Percentiles rank a stretch among this genome's conserved stretches.
Conservation (phyloP, 1,139 yeast genomes). For the Saccharomyces hybrid region DNA sequence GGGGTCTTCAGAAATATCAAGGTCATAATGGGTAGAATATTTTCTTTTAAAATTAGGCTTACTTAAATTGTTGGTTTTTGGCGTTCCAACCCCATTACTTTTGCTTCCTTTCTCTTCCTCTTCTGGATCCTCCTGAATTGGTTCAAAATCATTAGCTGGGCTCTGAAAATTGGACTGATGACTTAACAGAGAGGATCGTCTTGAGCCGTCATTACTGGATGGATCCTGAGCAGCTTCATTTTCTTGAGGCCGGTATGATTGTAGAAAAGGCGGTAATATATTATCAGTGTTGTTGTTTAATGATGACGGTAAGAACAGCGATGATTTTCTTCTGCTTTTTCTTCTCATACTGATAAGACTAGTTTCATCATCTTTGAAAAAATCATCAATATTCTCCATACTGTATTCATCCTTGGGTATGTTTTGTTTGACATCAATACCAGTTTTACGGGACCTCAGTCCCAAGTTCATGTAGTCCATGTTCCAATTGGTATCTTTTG, state of each 20-base stretch:
- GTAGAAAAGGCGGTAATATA: background rate
- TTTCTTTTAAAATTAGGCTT: background rate
- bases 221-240: slow-evolving; percentile 4
- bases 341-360: slow-evolving; percentile 13
- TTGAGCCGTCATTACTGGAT: slow-evolving; percentile 1
- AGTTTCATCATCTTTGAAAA: slow-evolving; percentile 46
- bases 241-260: background rate
- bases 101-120: background rate
- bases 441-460: slow-evolving; percentile 51
- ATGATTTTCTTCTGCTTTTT: slow-evolving; percentile 17
- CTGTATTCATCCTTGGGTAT: slow-evolving; percentile 57
- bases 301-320: slow-evolving; percentile 9
- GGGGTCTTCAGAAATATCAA: slow-evolving; percentile 2
- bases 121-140: background rate
- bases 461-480: slow-evolving; percentile 50
- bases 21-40: slow-evolving; percentile 1
- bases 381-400: slow-evolving; percentile 75
- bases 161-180: background rate
- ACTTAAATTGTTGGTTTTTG: background rate
- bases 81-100: background rate
- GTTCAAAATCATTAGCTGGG: slow-evolving; percentile 1
- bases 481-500: background rate
- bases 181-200: slow-evolving; percentile 2
- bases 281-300: slow-evolving; percentile 1
- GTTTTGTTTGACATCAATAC: slow-evolving; percentile 45